These are phyloP conservation scores for Botrytis deweyae DNA, from an alignment of 2,329 filamentous ascomycete genomes.

Conservation along the genomic window DNA sequence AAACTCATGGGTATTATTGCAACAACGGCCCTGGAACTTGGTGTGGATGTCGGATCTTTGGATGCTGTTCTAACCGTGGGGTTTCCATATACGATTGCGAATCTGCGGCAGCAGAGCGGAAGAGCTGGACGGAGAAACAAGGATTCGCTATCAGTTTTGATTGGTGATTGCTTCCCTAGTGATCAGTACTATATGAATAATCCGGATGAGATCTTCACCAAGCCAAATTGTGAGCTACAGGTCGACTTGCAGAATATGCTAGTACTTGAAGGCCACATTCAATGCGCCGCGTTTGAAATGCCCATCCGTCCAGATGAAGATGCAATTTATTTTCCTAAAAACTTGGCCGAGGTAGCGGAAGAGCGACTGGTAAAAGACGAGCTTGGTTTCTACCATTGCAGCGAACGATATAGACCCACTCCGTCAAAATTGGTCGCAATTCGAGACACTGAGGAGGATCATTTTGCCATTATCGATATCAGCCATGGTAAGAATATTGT, in stretches of 20 bases:
- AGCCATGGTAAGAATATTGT: constrained; percentile 80
- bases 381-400: constrained; percentile 84
- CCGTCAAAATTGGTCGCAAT: constrained; percentile 85
- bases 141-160: constrained; percentile 84
- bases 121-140: constrained; percentile 89
- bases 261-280: constrained; percentile 87
- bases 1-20: constrained; percentile 91
- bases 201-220: constrained; percentile 88
- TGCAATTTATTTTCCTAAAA: constrained; percentile 72
- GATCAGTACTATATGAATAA: constrained; percentile 98
- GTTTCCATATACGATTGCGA: constrained; percentile 94
- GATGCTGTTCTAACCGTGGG: constrained; percentile 93
- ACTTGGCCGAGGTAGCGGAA: constrained; percentile 67
- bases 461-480: constrained; percentile 90
- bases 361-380: constrained; percentile 73
- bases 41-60: constrained; percentile 90
- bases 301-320: constrained; percentile 81
- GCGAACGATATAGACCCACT: constrained; percentile 80
- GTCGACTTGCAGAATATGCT: constrained; percentile 92
- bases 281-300: constrained; percentile 95
- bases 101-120: constrained; percentile 90
- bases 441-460: constrained; percentile 83
- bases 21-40: constrained; percentile 88
- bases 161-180: constrained; percentile 85
- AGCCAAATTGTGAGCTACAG: constrained; percentile 83